These are phyloP conservation scores for Thielaviopsis euricoi DNA, from an alignment of 2,329 filamentous ascomycete genomes.

Conservation along the genomic window DNA sequence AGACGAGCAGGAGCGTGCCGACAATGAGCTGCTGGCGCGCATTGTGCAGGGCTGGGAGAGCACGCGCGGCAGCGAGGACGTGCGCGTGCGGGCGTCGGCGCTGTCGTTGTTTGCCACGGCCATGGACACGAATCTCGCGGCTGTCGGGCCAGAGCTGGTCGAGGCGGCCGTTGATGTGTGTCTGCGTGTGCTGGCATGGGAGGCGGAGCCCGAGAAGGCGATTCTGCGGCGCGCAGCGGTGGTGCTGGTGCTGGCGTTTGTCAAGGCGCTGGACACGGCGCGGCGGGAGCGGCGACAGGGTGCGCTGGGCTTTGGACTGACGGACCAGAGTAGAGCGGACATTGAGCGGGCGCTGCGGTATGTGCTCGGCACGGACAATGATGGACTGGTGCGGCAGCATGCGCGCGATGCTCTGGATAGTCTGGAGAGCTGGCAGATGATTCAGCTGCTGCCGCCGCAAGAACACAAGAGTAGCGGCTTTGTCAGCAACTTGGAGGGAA, in stretches of 20 bases:
- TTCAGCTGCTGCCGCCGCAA: conserved; percentile 28
- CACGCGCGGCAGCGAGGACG: conserved; percentile 48
- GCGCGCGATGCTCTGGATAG: conserved; percentile 51
- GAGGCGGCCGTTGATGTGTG: conserved; percentile 45
- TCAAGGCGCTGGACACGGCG: conserved; percentile 40
- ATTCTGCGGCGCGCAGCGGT: conserved; percentile 53
- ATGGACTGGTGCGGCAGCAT: conserved; percentile 52
- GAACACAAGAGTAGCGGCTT: conserved; percentile 19
- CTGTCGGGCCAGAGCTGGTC: conserved; percentile 34
- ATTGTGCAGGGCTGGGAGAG: conserved; percentile 55
- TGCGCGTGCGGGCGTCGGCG: conserved; percentile 52
- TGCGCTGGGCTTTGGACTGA: conserved; percentile 36
- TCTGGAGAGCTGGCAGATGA: conserved; percentile 43
- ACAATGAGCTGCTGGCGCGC: conserved; percentile 33
- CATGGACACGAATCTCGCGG: conserved; percentile 43
- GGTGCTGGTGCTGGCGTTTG: conserved; percentile 42
- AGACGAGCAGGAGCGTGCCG: conserved; percentile 20
- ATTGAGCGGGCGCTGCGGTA: conserved; percentile 47
- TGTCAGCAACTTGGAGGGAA: conserved; percentile 17
- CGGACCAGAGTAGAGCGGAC: conserved; percentile 38
- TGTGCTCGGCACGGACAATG: conserved; percentile 47
- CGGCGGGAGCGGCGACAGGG: conserved; percentile 28
- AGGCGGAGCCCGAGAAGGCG: conserved; percentile 40
- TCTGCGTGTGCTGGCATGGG: conserved; percentile 44
- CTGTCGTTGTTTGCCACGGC: conserved; percentile 45